These are phyloP conservation scores for Coemansia sp. DNA, from an alignment of 192 early-diverging fungal species.

Conservation along the genomic window DNA sequence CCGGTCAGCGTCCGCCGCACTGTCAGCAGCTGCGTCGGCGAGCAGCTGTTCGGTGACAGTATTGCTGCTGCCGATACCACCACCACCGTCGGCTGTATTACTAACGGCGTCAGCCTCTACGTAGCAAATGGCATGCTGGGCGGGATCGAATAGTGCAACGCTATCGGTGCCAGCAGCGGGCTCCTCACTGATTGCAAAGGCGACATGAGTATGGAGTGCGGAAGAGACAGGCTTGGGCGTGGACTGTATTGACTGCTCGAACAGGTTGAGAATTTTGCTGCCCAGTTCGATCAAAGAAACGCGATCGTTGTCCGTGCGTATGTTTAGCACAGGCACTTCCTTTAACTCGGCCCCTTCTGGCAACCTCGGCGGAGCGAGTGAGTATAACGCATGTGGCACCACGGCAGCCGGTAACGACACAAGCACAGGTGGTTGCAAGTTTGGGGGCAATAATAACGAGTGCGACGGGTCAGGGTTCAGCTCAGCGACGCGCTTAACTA, in stretches of 20 bases:
- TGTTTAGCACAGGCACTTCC: background rate
- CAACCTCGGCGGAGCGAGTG: background rate
- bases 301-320: background rate
- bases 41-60: background rate
- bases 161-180: background rate
- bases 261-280: background rate
- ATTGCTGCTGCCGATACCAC: background rate
- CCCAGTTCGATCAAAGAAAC: conserved; percentile 6
- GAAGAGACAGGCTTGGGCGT: background rate
- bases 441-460: conserved; percentile 1
- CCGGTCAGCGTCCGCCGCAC: background rate
- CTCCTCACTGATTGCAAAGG: background rate
- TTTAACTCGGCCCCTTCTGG: background rate
- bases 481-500: background rate
- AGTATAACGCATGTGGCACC: background rate
- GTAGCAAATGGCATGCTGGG: background rate
- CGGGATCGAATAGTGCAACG: background rate
- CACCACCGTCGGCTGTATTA: background rate
- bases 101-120: background rate
- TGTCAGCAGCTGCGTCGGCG: background rate
- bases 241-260: background rate
- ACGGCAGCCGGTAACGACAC: background rate
- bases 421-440: background rate
- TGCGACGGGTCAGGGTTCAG: conserved; percentile 4
- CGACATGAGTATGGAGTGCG: background rate